Base-by-base conservation (phyloP, 2,329 filamentous ascomycete genomes). In the Fusarium proliferatum region DNA sequence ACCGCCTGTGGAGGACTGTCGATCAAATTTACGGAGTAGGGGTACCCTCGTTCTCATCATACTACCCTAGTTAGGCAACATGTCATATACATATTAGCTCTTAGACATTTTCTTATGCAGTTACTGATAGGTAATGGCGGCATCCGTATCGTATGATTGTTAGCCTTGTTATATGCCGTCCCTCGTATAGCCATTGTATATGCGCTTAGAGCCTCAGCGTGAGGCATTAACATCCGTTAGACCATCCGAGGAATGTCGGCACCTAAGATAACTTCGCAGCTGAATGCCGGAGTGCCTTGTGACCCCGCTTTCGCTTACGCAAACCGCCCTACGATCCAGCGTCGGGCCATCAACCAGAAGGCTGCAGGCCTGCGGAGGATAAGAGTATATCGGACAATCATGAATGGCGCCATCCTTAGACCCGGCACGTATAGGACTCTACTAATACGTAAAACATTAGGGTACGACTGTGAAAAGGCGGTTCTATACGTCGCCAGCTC, bases 51-150 rank as follows among this genome's bases (percentile, higher is more conserved):
- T 33, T 12, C 15, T 49, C 28, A 49, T 23, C 15, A 10, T 17
- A 30, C 8, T 3, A 7, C 30, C 30, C 28, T 7, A 3, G 15
- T 13, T 5, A 49, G 28, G 11, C 16, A 13, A 12, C 30, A 33
- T n/a, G 26, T 5, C 19, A 15, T 21, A 16, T 3, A 12, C 8
- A 13, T 23, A 10, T 51, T 51, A 19, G 21, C 48, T 51, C 15
- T 23, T 1, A 10, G 10, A 9, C 8, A 19, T 9, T 23, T 34
- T 13, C 4, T 9, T 7, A 19, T 10, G 11, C 21, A 23, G 4
- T n/a, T 30, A 0, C 6, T 23, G 15, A 8, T 12, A 10, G 19
- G 4, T 16, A 8, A n/a, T 3, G 9, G 10, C 13, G 13, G 15
- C 15, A 3, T 9, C 1, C 10, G 21, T 9, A 13, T 33, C 10